These are phyloP conservation scores for Fusarium setosum DNA, from an alignment of 2,329 filamentous ascomycete species.

Conservation along the genomic window DNA sequence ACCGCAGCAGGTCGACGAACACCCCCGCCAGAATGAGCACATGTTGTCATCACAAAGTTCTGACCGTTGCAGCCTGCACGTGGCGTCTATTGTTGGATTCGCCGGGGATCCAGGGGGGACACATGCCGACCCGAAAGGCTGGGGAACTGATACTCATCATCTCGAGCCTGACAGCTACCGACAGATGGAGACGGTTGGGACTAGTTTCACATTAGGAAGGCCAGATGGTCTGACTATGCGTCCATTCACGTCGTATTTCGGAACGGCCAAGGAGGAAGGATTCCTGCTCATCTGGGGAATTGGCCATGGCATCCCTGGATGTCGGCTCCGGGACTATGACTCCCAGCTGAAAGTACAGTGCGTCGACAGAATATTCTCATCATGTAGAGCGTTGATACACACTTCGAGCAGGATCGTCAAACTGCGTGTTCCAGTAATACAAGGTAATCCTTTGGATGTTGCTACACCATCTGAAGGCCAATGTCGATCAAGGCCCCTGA, in stretches of 20 bases:
- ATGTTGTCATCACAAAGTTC: background rate
- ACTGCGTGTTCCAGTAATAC: background rate
- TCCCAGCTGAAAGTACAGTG: too few relatives aligned
- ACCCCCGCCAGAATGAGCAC: background rate
- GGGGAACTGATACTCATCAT: background rate
- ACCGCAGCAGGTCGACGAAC: background rate
- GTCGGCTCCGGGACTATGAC: background rate
- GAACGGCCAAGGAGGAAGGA: background rate
- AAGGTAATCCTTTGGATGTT: background rate
- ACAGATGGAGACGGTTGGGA: background rate
- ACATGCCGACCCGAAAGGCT: background rate
- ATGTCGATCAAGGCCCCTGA: background rate
- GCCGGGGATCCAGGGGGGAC: background rate
- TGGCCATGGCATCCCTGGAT: background rate
- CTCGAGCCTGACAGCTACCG: background rate
- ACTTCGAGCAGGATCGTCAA: too few relatives aligned
- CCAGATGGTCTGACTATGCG: background rate
- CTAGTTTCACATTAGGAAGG: background rate
- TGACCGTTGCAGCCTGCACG: constrained; percentile 15
- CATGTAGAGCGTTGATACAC: too few relatives aligned
- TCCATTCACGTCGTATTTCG: background rate
- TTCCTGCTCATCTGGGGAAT: background rate
- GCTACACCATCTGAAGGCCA: too few relatives aligned
- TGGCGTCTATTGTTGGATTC: constrained; percentile 12
- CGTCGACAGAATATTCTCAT: too few relatives aligned